Evolutionary conservation across 2,329 filamentous ascomycete species (phyloP), one percentile per base, ranked within the genome.

Genomic region (Metarhizium anisopliae): DNA sequence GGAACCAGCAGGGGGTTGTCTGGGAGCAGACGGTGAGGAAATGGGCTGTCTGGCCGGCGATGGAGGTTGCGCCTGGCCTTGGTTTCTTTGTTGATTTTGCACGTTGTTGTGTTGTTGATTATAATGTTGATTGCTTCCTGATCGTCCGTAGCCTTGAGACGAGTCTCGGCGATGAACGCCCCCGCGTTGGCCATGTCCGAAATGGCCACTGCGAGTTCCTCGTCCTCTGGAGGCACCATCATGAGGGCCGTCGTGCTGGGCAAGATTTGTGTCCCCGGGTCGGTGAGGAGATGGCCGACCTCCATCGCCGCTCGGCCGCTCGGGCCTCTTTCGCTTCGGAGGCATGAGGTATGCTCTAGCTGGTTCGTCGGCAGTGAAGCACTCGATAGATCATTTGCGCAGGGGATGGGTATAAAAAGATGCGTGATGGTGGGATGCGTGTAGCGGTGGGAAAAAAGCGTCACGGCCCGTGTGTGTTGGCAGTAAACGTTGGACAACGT

Each of bases 211-310:
- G 50, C 72, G 59, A 16, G 52, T 20, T n/a, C 59, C 59, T 59
- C 77, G 70, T n/a, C 74, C 72, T 57, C 79, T 74, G 57, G 74
- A 74, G 61, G 72, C 69, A 43, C 72, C 72, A 64, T 80, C 75
- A 60, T 78, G 76, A 69, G 8, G 38, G 11, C 78, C 70, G 55
- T 86, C 83, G 67, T 84, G 80, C 59, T 84, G 81, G 47, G 73
- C 80, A 55, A 84, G 65, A 43, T 70, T 65, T 6, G 78, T 78
- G 62, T 85, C 79, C 53, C 74, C 77, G 50, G 84, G 83, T 38
- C 82, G 80, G 69, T 86, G 82, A 53, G 84, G 84, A 52, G 83
- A 79, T 20, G 83, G 82, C 58, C 84, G 76, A 59, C 70, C 71
- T 55, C 72, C 74, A 56, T 83, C 80, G 59, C 70, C 69, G 58